Conservation (phyloP, 805 yeast species). For the Hanseniaspora jakobsenii region DNA sequence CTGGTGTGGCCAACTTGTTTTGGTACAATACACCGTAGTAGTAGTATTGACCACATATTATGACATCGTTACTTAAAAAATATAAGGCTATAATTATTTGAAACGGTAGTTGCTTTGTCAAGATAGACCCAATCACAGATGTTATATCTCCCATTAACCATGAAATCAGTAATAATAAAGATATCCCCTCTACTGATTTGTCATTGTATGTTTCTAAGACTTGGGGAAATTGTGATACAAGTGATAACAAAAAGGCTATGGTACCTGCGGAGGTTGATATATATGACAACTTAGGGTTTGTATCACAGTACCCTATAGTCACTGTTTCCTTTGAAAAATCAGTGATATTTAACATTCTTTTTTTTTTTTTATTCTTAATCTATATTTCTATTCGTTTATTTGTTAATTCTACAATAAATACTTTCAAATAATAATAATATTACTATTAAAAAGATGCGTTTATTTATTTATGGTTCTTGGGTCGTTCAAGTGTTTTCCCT, state of each 20-base stretch:
- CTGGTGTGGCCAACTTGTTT: conserved; percentile 26
- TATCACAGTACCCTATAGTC: conserved; percentile 8
- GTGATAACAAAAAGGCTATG: conserved; percentile 34
- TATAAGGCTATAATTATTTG: conserved; percentile 63
- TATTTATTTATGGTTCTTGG: too few relatives aligned
- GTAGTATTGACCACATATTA: conserved; percentile 58
- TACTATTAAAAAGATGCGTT: too few relatives aligned
- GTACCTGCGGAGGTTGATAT: conserved; percentile 34
- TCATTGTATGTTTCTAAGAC: conserved; percentile 42
- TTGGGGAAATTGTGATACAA: conserved; percentile 46
- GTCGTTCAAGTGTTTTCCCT: too few relatives aligned
- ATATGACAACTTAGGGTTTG: conserved; percentile 21
- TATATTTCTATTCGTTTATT: neutral
- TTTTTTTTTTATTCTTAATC: too few relatives aligned
- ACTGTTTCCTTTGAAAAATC: neutral
- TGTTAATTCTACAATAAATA: neutral
- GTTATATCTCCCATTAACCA: conserved; percentile 37
- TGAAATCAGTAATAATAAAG: conserved; percentile 40
- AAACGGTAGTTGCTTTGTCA: conserved; percentile 71
- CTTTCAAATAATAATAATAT: too few relatives aligned
- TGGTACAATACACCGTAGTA: conserved; percentile 40
- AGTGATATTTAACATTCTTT: neutral
- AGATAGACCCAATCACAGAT: conserved; percentile 53
- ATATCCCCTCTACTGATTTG: conserved; percentile 50
- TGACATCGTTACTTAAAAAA: conserved; percentile 58